Evolutionary conservation across 495 filamentous ascomycete genomes (phyloP).

Genomic region (Podospora appendiculata): DNA sequence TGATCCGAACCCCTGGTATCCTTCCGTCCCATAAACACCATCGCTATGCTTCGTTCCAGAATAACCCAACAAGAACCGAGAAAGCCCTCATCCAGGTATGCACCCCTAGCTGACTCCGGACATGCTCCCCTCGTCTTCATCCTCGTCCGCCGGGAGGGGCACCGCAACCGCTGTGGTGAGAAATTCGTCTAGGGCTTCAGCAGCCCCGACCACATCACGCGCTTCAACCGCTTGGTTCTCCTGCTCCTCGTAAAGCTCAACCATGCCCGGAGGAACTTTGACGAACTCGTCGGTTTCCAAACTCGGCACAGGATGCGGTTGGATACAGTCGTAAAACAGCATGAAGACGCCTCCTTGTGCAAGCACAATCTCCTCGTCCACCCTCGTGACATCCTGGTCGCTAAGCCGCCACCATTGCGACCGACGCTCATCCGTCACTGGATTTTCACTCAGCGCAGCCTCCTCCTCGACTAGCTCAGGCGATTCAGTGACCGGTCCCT

Average conservation of each 20-base stretch:
- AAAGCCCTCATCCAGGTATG: too few species aligned
- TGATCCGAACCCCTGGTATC: too few species aligned
- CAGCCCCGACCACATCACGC: too few species aligned
- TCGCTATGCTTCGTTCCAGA: too few species aligned
- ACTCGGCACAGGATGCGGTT: conserved; percentile 23
- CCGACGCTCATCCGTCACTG: conserved; percentile 19
- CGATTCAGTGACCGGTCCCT: not conserved
- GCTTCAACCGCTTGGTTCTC: too few species aligned
- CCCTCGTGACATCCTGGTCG: conserved; percentile 71
- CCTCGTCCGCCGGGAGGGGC: not conserved
- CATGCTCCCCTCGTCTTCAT: not conserved
- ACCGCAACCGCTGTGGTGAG: not conserved
- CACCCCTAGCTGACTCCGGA: too few species aligned
- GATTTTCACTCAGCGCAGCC: not conserved
- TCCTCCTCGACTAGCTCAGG: not conserved
- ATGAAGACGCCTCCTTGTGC: conserved; percentile 84
- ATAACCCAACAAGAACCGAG: too few species aligned
- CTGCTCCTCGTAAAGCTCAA: too few species aligned
- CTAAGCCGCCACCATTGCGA: conserved; percentile 74
- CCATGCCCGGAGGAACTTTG: too few species aligned
- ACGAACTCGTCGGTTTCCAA: conserved; percentile 3
- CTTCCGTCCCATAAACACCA: too few species aligned
- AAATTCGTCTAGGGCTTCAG: too few species aligned
- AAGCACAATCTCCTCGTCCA: conserved; percentile 66
- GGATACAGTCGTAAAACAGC: conserved; percentile 84